Conservation (phyloP, 108 stramenopile genomes). For the Mayamaea pseudoterrestris region DNA sequence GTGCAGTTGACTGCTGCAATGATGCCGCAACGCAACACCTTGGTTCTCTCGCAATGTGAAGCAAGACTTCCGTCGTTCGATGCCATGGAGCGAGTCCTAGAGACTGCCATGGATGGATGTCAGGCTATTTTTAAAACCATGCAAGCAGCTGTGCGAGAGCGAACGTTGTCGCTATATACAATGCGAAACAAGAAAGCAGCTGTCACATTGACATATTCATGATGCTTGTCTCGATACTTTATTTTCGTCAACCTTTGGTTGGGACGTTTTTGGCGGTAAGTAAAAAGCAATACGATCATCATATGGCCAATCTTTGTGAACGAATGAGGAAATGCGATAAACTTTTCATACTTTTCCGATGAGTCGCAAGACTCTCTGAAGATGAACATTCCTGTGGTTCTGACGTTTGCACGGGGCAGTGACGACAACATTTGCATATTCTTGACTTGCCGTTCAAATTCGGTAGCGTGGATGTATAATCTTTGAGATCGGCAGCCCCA, state of each 20-base stretch:
- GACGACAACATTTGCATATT: conserved; percentile 36
- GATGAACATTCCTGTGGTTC: conserved; percentile 68
- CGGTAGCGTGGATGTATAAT: conserved; percentile 36
- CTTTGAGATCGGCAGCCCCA: conserved; percentile 70
- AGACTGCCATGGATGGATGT: conserved; percentile 76
- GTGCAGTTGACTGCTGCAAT: conserved; percentile 70
- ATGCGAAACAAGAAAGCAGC: not conserved
- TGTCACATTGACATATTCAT: too few relatives aligned
- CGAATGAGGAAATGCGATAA: conserved; percentile 36
- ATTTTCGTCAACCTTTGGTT: too few relatives aligned
- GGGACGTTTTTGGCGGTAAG: too few relatives aligned
- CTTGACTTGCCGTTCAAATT: conserved; percentile 24
- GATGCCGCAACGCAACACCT: conserved; percentile 73
- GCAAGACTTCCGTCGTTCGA: conserved; percentile 51
- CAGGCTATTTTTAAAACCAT: conserved; percentile 68
- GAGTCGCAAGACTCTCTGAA: conserved; percentile 19
- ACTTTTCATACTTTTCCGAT: conserved; percentile 34
- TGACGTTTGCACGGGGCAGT: conserved; percentile 39
- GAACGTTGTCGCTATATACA: not conserved
- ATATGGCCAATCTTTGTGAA: too few relatives aligned
- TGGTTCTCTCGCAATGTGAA: conserved; percentile 81
- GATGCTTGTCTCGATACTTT: too few relatives aligned
- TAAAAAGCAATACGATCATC: too few relatives aligned
- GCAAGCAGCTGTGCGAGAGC: conserved; percentile 66
- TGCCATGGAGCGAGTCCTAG: conserved; percentile 53